Percentiles rank a stretch among this genome's conserved stretches.
Evolutionary conservation across 306 rosid species (phyloP).

Genomic region (Malus sieversii): DNA sequence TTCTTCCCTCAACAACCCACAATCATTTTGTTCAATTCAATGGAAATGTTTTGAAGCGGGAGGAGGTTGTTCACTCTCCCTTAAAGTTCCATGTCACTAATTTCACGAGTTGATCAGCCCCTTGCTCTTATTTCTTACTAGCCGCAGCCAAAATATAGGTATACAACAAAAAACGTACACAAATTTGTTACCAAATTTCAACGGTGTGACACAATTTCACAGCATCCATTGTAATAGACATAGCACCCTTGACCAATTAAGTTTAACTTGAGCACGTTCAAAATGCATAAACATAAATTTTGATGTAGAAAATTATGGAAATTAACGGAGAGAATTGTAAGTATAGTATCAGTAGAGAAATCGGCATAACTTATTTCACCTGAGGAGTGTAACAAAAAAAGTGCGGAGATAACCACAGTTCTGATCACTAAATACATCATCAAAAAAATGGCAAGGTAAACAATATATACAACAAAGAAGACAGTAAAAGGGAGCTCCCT

Average conservation of each 20-base stretch:
- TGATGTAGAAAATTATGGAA: not conserved
- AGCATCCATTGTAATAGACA: not conserved
- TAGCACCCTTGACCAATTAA: not conserved
- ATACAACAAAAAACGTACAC: not conserved
- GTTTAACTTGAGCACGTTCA: not conserved
- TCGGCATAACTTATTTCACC: not conserved
- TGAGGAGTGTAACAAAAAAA: not conserved
- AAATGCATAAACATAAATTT: not conserved
- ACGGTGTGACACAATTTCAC: not conserved
- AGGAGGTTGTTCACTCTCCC: not conserved
- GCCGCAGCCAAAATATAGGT: not conserved
- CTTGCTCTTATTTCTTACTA: not conserved
- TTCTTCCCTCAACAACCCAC: not conserved
- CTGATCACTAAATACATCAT: not conserved
- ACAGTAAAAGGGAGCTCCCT: slow-evolving; percentile 89
- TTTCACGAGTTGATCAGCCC: not conserved
- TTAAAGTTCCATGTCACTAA: not conserved
- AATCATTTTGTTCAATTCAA: not conserved
- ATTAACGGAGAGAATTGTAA: not conserved
- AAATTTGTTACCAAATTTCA: not conserved
- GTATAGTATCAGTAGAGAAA: not conserved
- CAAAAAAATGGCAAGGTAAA: not conserved
- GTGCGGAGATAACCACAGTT: not conserved
- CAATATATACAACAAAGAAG: not conserved
- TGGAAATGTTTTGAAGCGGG: not conserved